Percentiles rank a stretch among this genome's conserved stretches.
phyloP scores from a whole-genome alignment of 768 basidiomycete species.

The Leucosporidium creatinivorum region DNA sequence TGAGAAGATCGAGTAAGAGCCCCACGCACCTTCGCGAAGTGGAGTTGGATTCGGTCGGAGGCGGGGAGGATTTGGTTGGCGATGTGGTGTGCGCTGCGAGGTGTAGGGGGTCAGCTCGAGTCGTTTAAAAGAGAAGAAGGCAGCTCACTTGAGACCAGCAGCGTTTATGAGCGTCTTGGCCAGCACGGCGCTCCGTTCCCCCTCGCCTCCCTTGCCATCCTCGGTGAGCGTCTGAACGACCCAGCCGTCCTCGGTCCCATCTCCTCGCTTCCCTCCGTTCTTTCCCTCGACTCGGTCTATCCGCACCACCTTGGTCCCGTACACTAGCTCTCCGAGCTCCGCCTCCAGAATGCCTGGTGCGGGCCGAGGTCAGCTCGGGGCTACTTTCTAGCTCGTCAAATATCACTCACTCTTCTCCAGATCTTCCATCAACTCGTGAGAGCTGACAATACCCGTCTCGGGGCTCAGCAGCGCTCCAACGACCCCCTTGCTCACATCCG shows the following conservation, averaged over 20 bases:
- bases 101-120: neutral
- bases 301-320: constrained; percentile 73
- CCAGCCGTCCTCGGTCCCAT: constrained; percentile 61
- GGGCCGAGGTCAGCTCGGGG: too few species aligned
- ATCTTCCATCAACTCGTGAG: constrained; percentile 72
- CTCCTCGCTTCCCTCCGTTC: too few species aligned
- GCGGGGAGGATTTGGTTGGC: constrained; percentile 34
- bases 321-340: constrained; percentile 62
- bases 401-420: constrained; percentile 51
- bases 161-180: constrained; percentile 44
- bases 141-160: neutral
- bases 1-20: constrained; percentile 63
- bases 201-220: constrained; percentile 29
- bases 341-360: constrained; percentile 46
- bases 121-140: neutral
- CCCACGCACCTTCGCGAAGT: constrained; percentile 62
- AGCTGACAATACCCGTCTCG: constrained; percentile 83
- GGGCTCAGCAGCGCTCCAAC: constrained; percentile 69
- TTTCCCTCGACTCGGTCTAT: constrained; percentile 51
- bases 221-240: constrained; percentile 71
- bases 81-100: constrained; percentile 34
- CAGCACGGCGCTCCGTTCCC: constrained; percentile 55
- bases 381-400: too few species aligned
- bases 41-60: constrained; percentile 45
- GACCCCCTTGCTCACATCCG: constrained; percentile 67